Conservation (phyloP, 805 yeast species). For the Debaryomyces tyrocola region DNA sequence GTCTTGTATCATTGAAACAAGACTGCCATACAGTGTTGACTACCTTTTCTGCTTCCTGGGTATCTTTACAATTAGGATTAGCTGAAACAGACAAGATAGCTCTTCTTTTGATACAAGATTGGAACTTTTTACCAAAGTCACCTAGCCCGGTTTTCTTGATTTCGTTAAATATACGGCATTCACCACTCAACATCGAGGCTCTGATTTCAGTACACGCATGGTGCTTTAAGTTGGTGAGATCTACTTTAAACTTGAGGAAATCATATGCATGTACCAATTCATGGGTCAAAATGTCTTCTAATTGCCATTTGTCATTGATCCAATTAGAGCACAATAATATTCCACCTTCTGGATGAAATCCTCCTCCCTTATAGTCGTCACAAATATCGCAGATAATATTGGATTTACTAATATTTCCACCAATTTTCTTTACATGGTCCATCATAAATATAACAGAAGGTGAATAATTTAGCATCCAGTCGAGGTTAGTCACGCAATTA, state of each 20-base stretch:
- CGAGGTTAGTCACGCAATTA: conserved; percentile 70
- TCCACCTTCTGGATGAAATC: conserved; percentile 89
- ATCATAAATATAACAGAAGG: conserved; percentile 88
- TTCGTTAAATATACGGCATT: conserved; percentile 88
- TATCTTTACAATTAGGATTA: conserved; percentile 77
- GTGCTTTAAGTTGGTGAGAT: conserved; percentile 81
- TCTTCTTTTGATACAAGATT: conserved; percentile 84
- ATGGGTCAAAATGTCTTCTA: conserved; percentile 90
- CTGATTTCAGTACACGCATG: conserved; percentile 97
- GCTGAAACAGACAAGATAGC: conserved; percentile 83
- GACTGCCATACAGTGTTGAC: conserved; percentile 90
- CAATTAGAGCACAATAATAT: conserved; percentile 85
- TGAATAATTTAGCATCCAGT: conserved; percentile 76
- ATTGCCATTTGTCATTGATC: conserved; percentile 68
- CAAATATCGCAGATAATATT: conserved; percentile 81
- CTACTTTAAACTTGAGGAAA: conserved; percentile 81
- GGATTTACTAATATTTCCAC: conserved; percentile 44
- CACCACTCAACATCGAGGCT: conserved; percentile 91
- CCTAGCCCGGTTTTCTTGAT: conserved; percentile 55
- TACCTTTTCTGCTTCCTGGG: conserved; percentile 71
- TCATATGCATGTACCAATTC: conserved; percentile 94
- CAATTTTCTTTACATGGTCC: conserved; percentile 72
- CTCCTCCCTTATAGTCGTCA: conserved; percentile 82
- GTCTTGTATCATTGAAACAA: conserved; percentile 93
- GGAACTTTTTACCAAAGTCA: conserved; percentile 77